These are phyloP conservation scores for Annulohypoxylon truncatum DNA, from an alignment of 2,329 filamentous ascomycete genomes.

Conservation along the genomic window DNA sequence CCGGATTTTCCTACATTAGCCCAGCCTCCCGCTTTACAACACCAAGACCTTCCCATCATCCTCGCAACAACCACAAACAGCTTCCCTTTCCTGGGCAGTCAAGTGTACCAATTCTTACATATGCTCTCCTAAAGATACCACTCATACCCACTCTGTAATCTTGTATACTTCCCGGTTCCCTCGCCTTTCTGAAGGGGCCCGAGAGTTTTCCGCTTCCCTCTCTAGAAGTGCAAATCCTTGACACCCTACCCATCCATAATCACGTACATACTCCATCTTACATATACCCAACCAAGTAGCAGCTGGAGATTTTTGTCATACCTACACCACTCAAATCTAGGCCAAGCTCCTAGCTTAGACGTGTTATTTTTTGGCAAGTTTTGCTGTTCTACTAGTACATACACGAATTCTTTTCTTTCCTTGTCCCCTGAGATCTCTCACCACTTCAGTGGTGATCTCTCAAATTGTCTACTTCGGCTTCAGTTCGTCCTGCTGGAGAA, in stretches of 20 bases:
- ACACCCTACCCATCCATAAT: slow-evolving; percentile 6
- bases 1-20: slow-evolving; percentile 37
- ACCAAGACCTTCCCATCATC: slow-evolving; percentile 17
- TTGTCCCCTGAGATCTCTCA: slow-evolving; percentile 38
- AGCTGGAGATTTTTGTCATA: slow-evolving; percentile 28
- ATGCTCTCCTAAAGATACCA: slow-evolving; percentile 25
- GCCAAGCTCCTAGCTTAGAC: slow-evolving; percentile 5
- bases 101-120: slow-evolving; percentile 26
- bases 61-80: slow-evolving; percentile 15
- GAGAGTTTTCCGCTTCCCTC: slow-evolving; percentile 1
- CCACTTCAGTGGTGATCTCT: slow-evolving; percentile 57
- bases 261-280: slow-evolving; percentile 12
- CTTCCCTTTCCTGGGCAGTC: slow-evolving; percentile 1
- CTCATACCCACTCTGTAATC: slow-evolving; percentile 8
- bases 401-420: slow-evolving; percentile 27
- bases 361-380: slow-evolving; percentile 7
- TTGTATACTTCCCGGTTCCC: slow-evolving; percentile 2
- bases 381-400: slow-evolving; percentile 29
- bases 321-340: slow-evolving; percentile 9
- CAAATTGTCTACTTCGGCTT: slow-evolving; percentile 62
- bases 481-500: slow-evolving; percentile 51
- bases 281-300: slow-evolving; percentile 21
- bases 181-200: background rate
- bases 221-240: slow-evolving; percentile 1
- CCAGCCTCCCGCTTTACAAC: slow-evolving; percentile 41